These are phyloP conservation scores for Gloeophyllum trabeum DNA, from an alignment of 768 basidiomycete species.

Conservation along the genomic window DNA sequence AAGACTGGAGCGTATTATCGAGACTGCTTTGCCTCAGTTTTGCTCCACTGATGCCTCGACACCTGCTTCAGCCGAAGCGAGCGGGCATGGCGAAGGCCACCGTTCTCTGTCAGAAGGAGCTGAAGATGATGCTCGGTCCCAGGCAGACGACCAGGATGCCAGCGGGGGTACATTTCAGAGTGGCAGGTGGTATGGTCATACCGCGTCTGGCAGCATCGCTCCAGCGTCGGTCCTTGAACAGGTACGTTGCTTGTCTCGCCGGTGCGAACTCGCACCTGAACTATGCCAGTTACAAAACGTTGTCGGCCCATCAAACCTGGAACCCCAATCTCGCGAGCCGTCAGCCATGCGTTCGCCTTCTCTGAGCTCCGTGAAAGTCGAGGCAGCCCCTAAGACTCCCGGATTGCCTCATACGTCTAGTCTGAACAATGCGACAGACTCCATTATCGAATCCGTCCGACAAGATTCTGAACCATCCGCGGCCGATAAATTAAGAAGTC, in stretches of 20 bases:
- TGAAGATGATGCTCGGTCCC: conserved; percentile 64
- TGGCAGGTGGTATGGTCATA: conserved; percentile 79
- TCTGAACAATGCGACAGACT: background rate
- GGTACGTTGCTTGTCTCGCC: conserved; percentile 31
- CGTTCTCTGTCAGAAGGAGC: conserved; percentile 36
- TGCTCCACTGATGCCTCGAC: conserved; percentile 26
- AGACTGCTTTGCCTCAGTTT: conserved; percentile 69
- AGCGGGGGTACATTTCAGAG: conserved; percentile 70
- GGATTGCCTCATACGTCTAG: background rate
- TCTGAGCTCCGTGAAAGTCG: background rate
- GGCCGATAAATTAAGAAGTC: conserved; percentile 72
- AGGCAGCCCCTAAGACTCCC: background rate
- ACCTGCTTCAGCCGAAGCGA: conserved; percentile 6
- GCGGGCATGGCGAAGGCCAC: conserved; percentile 18
- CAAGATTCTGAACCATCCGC: conserved; percentile 38
- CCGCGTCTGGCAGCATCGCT: conserved; percentile 75
- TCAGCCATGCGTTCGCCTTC: conserved; percentile 4
- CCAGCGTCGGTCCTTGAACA: conserved; percentile 73
- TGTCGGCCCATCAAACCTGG: conserved; percentile 25
- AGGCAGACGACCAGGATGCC: conserved; percentile 67
- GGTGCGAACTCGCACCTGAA: too few relatives aligned
- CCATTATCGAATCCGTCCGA: conserved; percentile 26
- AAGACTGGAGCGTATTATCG: conserved; percentile 73
- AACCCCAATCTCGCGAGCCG: conserved; percentile 6
- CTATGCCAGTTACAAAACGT: conserved; percentile 47